Evolutionary conservation across 2,329 filamentous ascomycete species (phyloP), one percentile per base, ranked within the genome.

Genomic region (Diaporthe citri): DNA sequence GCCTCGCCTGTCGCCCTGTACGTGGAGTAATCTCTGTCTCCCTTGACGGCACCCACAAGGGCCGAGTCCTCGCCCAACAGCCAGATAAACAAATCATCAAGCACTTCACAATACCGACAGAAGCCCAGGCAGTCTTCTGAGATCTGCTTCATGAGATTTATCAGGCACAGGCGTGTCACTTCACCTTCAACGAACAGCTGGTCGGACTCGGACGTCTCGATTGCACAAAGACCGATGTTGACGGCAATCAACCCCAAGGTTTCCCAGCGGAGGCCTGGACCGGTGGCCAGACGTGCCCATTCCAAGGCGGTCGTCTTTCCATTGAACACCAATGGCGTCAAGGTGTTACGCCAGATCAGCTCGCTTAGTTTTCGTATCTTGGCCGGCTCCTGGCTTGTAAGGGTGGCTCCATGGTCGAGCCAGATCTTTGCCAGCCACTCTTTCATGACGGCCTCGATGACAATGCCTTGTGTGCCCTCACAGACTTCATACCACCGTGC

Each of bases 31-130:
- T 79, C 80, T n/a, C 78, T 76, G 22, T 81, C 80, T 2, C 82
- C 82, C 64, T 80, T 81, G 36, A 81, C 66, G 22, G 76, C 76
- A 3, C 70, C 73, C 4, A 78, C 79, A 9, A 82, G 72, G 20
- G 64, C 69, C 9, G 75, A 73, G 34, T 80, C 80, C 69, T 82
- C 81, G 55, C 78, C 64, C 7, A 82, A 71, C 2, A 83, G 77
- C 82, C 82, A 84, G 57, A 81, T 72, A 34, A 82, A 82, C 46
- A 82, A 75, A 60, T 83, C 82, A 62, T 81, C 80, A 12, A 83
- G 46, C 1, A 79, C 76, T 41, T 82, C 80, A 55, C 82, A 83
- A 17, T 83, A 80, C 34, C 81, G 81, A 46, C 79, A 80, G 72
- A 83, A 84, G 51, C 73, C 74, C 20, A 83, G 76, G 56, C 82